These are phyloP conservation scores for Arctostaphylos glauca DNA, from an alignment of 148 eudicot species.

Conservation along the genomic window DNA sequence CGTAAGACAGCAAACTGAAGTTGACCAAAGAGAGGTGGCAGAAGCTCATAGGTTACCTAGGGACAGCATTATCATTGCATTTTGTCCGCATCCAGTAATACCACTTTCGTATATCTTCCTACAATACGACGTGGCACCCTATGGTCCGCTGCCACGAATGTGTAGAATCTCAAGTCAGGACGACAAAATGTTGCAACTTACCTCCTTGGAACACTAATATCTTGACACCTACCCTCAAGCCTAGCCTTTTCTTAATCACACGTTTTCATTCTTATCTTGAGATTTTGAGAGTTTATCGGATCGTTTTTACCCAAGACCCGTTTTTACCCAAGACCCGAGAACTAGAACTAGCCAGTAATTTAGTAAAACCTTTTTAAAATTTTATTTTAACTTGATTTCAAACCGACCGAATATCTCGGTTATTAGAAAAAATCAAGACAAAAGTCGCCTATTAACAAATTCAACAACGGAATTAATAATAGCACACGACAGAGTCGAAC, in stretches of 20 bases:
- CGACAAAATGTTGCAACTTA: background rate
- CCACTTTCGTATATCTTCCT: background rate
- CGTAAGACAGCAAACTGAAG: background rate
- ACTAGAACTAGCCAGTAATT: too few relatives aligned
- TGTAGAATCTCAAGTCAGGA: background rate
- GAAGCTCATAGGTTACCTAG: background rate
- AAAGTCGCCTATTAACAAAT: too few relatives aligned
- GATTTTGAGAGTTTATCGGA: too few relatives aligned
- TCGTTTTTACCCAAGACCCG: too few relatives aligned
- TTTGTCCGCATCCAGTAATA: background rate
- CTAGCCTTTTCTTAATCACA: background rate
- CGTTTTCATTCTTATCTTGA: too few relatives aligned
- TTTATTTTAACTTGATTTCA: too few relatives aligned
- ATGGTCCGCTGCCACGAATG: background rate
- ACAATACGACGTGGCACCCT: slow-evolving; percentile 6
- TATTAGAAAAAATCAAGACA: too few relatives aligned
- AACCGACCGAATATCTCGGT: too few relatives aligned
- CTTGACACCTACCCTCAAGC: background rate
- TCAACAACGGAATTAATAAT: too few relatives aligned
- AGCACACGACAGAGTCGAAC: too few relatives aligned
- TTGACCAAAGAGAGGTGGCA: slow-evolving; percentile 7
- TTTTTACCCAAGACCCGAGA: too few relatives aligned
- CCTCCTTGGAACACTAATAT: background rate
- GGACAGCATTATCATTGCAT: background rate
- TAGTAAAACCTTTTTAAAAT: too few relatives aligned